Conservation (phyloP, 2,329 filamentous ascomycete genomes). For the Cordyceps javanica region DNA sequence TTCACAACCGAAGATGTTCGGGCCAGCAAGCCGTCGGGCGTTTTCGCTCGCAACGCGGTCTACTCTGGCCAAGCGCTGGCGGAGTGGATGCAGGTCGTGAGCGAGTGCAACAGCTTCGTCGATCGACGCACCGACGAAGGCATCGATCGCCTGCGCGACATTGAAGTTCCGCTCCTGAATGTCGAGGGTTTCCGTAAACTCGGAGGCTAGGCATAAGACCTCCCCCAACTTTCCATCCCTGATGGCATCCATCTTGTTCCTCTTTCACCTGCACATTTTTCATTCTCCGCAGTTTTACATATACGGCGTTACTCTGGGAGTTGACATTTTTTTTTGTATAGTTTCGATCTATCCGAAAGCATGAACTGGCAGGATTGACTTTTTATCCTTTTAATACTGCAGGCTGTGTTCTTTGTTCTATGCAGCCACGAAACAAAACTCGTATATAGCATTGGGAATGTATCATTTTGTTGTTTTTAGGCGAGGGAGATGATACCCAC, state of each 20-base stretch:
- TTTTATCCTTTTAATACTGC: neutral
- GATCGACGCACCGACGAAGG: constrained; percentile 71
- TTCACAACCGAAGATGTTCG: constrained; percentile 22
- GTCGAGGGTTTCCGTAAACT: constrained; percentile 37
- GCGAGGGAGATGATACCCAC: constrained; percentile 4
- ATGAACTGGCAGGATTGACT: neutral
- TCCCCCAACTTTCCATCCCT: neutral
- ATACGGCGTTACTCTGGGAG: constrained; percentile 2
- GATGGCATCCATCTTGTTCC: neutral
- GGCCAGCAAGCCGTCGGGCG: constrained; percentile 40
- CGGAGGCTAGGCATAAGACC: constrained; percentile 20
- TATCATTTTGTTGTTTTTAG: neutral
- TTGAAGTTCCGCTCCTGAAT: constrained; percentile 49
- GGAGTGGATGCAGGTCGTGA: constrained; percentile 70
- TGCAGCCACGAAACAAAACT: neutral
- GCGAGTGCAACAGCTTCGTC: constrained; percentile 76
- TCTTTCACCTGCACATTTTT: neutral
- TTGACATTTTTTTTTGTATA: neutral
- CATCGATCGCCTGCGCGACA: constrained; percentile 56
- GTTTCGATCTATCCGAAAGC: neutral
- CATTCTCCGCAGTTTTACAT: neutral
- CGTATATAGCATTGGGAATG: neutral
- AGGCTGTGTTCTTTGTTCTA: neutral
- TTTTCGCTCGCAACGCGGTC: constrained; percentile 41
- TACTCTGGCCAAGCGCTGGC: constrained; percentile 69